Conservation (phyloP, 768 basidiomycete species). For the Candolleomyces efflorescens region DNA sequence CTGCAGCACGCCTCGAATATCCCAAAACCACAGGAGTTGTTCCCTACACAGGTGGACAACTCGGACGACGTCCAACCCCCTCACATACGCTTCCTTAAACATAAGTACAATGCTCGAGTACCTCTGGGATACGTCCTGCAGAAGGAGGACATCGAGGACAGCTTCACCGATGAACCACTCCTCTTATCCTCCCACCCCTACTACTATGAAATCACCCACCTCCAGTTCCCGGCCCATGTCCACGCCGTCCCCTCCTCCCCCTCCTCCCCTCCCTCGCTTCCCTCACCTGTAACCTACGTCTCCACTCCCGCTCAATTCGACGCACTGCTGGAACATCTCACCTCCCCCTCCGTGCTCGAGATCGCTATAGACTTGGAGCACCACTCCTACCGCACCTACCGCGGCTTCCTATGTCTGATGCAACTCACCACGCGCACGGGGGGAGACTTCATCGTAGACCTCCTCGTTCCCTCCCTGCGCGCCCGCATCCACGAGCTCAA, state of each 20-base stretch:
- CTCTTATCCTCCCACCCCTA: conserved; percentile 62
- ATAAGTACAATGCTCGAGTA: conserved; percentile 82
- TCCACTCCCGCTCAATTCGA: conserved; percentile 52
- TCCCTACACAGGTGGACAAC: conserved; percentile 56
- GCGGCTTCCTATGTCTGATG: conserved; percentile 90
- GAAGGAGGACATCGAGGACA: conserved; percentile 1
- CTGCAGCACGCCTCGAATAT: conserved; percentile 74
- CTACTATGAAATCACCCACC: conserved; percentile 75
- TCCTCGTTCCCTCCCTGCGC: conserved; percentile 55
- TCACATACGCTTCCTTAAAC: conserved; percentile 36
- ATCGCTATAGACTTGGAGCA: conserved; percentile 95
- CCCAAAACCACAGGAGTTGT: conserved; percentile 77
- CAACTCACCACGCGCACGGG: conserved; percentile 77
- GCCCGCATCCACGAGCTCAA: conserved; percentile 72
- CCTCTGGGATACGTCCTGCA: conserved; percentile 60
- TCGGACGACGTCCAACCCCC: conserved; percentile 64
- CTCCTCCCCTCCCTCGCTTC: conserved; percentile 52
- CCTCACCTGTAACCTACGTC: conserved; percentile 67
- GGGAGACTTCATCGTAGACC: conserved; percentile 75
- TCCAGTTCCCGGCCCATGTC: conserved; percentile 66
- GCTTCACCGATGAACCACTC: conserved; percentile 24
- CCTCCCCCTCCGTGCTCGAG: conserved; percentile 46
- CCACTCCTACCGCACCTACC: conserved; percentile 81
- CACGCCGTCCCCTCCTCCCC: conserved; percentile 42
- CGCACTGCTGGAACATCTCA: conserved; percentile 65